These are phyloP conservation scores for Penicillium paxilli DNA, from an alignment of 495 filamentous ascomycete genomes.

Conservation along the genomic window DNA sequence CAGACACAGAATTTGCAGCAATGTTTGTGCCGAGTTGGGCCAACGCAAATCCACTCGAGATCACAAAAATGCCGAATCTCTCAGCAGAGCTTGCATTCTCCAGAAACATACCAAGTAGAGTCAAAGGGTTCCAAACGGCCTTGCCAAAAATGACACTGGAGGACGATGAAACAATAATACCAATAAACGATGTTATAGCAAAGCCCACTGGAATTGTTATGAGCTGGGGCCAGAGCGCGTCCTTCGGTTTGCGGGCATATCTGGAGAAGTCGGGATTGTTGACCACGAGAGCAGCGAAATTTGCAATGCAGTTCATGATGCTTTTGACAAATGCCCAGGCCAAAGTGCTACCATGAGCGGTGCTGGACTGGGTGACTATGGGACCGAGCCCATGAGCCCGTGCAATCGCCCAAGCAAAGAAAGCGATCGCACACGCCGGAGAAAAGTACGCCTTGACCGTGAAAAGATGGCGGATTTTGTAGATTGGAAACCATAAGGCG, in stretches of 20 bases:
- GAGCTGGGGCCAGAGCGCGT: slow-evolving; percentile 81
- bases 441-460: slow-evolving; percentile 86
- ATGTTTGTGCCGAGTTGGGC: slow-evolving; percentile 92
- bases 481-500: slow-evolving; percentile 68
- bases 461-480: slow-evolving; percentile 74
- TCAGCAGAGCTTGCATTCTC: slow-evolving; percentile 66
- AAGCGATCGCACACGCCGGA: slow-evolving; percentile 74
- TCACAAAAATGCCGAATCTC: slow-evolving; percentile 84
- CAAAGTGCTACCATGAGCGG: slow-evolving; percentile 62
- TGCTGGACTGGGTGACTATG: slow-evolving; percentile 68
- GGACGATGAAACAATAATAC: slow-evolving; percentile 86
- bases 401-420: slow-evolving; percentile 85
- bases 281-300: slow-evolving; percentile 77
- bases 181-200: slow-evolving; percentile 84
- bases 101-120: slow-evolving; percentile 70
- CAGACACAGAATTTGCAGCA: slow-evolving; percentile 83
- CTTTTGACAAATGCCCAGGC: slow-evolving; percentile 80
- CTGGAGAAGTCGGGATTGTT: slow-evolving; percentile 86
- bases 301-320: slow-evolving; percentile 84
- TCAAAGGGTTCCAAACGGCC: slow-evolving; percentile 83
- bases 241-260: slow-evolving; percentile 75
- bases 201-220: slow-evolving; percentile 83
- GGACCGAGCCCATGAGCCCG: slow-evolving; percentile 80
- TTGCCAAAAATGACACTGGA: slow-evolving; percentile 71
- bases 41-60: slow-evolving; percentile 76